Conservation (phyloP, 2,329 filamentous ascomycete species). For the Penicillium rolfsii region DNA sequence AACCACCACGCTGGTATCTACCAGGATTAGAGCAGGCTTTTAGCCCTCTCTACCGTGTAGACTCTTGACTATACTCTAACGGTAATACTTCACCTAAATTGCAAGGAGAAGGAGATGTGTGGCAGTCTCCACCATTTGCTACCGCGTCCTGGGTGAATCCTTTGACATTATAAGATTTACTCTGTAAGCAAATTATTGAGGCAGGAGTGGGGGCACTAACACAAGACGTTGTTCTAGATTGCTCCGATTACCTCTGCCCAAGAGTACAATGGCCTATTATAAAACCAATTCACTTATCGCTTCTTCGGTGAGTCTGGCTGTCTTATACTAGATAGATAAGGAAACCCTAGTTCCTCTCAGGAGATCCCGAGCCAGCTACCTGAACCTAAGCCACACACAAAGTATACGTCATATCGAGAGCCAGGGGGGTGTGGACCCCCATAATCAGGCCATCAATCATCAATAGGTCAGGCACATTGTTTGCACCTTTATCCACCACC, state of each 20-base stretch:
- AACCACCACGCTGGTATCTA: neutral
- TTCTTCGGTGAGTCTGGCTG: neutral
- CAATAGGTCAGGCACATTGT: neutral
- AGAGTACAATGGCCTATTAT: neutral
- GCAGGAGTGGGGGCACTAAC: neutral
- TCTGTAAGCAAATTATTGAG: neutral
- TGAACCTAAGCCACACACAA: neutral
- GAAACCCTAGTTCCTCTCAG: no score
- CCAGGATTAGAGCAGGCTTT: neutral
- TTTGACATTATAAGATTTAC: neutral
- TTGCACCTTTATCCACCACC: neutral
- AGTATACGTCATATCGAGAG: neutral
- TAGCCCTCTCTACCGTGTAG: neutral
- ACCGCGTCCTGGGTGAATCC: neutral
- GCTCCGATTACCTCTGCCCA: no score
- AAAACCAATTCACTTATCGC: neutral
- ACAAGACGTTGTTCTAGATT: neutral
- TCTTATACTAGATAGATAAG: no score
- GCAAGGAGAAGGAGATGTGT: neutral
- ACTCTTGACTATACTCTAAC: neutral
- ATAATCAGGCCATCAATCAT: neutral
- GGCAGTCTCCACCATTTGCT: neutral
- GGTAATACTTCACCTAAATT: neutral
- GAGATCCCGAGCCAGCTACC: no score
- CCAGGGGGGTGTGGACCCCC: neutral